These are phyloP conservation scores for Quercus bicolor DNA, from an alignment of 306 rosid genomes.

Conservation along the genomic window DNA sequence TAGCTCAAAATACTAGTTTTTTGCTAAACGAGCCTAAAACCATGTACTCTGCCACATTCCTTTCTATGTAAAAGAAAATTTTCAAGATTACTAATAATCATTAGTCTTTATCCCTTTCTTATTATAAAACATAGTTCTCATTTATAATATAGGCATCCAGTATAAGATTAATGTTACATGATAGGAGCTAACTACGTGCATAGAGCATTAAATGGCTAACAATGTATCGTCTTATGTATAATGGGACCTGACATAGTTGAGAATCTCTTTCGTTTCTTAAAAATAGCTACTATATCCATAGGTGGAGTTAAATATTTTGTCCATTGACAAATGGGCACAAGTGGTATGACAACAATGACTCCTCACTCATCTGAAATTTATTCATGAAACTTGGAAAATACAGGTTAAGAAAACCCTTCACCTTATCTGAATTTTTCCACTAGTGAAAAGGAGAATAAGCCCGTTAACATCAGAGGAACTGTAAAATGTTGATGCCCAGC, in stretches of 20 bases:
- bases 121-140: neutral
- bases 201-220: neutral
- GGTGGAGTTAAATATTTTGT: neutral
- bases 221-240: neutral
- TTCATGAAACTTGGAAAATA: neutral
- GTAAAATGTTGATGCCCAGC: conserved; percentile 80
- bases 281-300: neutral
- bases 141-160: neutral
- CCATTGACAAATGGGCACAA: neutral
- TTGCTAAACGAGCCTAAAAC: neutral
- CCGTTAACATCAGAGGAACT: conserved; percentile 35
- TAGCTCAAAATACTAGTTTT: neutral
- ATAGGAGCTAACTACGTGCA: neutral
- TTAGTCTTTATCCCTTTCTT: neutral
- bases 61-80: neutral
- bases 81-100: neutral
- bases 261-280: neutral
- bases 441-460: conserved; percentile 53
- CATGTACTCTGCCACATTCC: neutral
- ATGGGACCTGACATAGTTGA: neutral
- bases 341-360: neutral
- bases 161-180: neutral
- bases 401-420: conserved; percentile 6
- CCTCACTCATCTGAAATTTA: neutral
- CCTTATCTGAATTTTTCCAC: conserved; percentile 85